A percentile compares a stretch with the other conserved stretches of the same genome.
Conservation (phyloP, 1,284 basidiomycete species). For the Rhodotorula sp. region DNA sequence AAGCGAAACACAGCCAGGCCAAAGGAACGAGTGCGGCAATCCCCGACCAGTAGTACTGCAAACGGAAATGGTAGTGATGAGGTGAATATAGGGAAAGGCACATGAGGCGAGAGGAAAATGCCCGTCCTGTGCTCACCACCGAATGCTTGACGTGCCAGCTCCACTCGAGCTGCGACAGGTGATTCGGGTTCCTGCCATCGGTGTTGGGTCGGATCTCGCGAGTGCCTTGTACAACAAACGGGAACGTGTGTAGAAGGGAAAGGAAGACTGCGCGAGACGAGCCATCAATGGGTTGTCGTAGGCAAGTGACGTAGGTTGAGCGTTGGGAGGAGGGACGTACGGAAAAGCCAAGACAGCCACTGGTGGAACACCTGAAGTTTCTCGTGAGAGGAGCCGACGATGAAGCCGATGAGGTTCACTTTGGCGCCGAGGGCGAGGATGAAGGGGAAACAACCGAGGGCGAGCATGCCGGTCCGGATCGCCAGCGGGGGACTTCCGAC, state of each 20-base stretch:
- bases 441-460: slow-evolving; percentile 42
- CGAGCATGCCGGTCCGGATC: slow-evolving; percentile 46
- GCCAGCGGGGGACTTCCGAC: slow-evolving; percentile 50
- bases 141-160: slow-evolving; percentile 35
- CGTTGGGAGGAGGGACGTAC: slow-evolving; percentile 47
- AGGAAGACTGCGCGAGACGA: slow-evolving; percentile 23
- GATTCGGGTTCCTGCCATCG: slow-evolving; percentile 32
- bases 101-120: not conserved
- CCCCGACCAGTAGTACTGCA: slow-evolving; percentile 50
- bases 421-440: slow-evolving; percentile 51
- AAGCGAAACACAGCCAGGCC: slow-evolving; percentile 46
- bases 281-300: too few species aligned
- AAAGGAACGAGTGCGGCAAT: slow-evolving; percentile 52
- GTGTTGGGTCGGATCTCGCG: slow-evolving; percentile 36
- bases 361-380: slow-evolving; percentile 55
- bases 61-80: too few species aligned
- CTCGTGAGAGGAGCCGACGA: slow-evolving; percentile 54
- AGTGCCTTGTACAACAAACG: slow-evolving; percentile 38
- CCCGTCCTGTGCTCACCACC: slow-evolving; percentile 7
- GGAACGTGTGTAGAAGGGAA: slow-evolving; percentile 40
- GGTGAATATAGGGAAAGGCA: not conserved
- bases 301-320: too few species aligned
- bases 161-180: slow-evolving; percentile 36
- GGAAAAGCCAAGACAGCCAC: slow-evolving; percentile 48
- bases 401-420: slow-evolving; percentile 50